Base-by-base conservation (phyloP, 2,329 filamentous ascomycete genomes). In the Pseudogymnoascus sp. region DNA sequence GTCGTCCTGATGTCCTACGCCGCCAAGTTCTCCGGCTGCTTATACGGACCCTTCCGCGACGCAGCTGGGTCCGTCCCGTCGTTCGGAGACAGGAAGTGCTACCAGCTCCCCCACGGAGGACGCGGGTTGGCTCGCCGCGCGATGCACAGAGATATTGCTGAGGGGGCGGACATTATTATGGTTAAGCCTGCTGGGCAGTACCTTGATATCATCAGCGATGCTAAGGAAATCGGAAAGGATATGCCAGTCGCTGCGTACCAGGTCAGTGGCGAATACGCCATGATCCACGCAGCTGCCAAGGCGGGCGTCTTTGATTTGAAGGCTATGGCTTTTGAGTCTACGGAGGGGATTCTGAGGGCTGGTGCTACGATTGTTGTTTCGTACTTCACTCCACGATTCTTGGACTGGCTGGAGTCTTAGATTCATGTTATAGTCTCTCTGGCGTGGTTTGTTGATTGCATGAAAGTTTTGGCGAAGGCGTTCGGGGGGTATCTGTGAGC, bases 151-250 rank as follows among this genome's bases (percentile, higher is more conserved):
- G 95, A 99, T 74, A 93, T 99, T 69, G 84, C 83, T 68, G 95
- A 99, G 78, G 95, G 95, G 25, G 95, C 95, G 19, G 95, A 99
- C 73, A 92, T 97, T 70, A 96, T 99, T 78, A 97, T 99, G 93
- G 95, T 99, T 67, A 99, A 99, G 82, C 95, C 95, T 1, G 95
- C 95, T 8, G 90, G 90, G 71, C 92, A 93, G 76, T 99, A 96
- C 75, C 83, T 99, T 54, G 95, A 99, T 77, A 96, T 99, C 72
- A 98, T 99, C 76, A 92, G 90, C 69, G 95, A 99, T 74, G 95
- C 95, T 62, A 98, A 96, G 80, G 92, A 97, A 63, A 84, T 98
- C 63, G 93, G 91, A 65, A 89, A 88, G 74, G 92, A 98, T 75
- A 83, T 98, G 76, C 95, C 95, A 1, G 84, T 99, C 37, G 93